A percentile compares a stretch with the other conserved stretches of the same genome.
phyloP scores from a whole-genome alignment of 768 basidiomycete genomes.

The Fomitopsis serialis region DNA sequence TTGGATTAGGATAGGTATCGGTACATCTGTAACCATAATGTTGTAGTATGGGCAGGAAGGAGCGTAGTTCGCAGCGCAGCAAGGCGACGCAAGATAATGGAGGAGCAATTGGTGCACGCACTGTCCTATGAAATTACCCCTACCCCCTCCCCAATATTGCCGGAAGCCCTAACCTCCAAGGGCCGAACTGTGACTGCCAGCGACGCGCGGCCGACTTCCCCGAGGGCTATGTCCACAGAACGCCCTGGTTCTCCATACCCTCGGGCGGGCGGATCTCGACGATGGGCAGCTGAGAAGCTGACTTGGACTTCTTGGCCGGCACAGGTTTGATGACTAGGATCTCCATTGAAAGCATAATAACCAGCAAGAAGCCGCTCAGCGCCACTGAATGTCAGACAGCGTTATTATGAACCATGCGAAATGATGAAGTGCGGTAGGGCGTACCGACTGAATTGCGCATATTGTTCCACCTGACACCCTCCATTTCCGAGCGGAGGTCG shows the following conservation, averaged over 20 bases:
- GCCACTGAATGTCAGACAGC: conserved; percentile 32
- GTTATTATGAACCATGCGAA: not conserved
- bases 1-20: conserved; percentile 8
- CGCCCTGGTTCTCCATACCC: not conserved
- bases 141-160: too few species aligned
- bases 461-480: conserved; percentile 86
- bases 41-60: not conserved
- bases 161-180: too few species aligned
- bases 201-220: not conserved
- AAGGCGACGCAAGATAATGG: too few species aligned
- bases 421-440: conserved; percentile 19
- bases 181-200: not conserved
- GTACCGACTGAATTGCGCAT: conserved; percentile 78
- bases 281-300: conserved; percentile 22
- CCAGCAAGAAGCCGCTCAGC: conserved; percentile 58
- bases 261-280: conserved; percentile 6
- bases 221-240: conserved; percentile 1
- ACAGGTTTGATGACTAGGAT: conserved; percentile 29
- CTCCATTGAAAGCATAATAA: conserved; percentile 69
- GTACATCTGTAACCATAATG: conserved; percentile 1
- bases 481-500: conserved; percentile 75
- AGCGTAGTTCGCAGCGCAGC: not conserved
- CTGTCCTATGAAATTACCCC: too few species aligned
- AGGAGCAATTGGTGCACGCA: too few species aligned
- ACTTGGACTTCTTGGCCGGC: conserved; percentile 28